Percentiles rank a stretch among this genome's conserved stretches.
These are phyloP conservation scores for Suhomyces vadensis DNA, from an alignment of 805 yeast genomes.

Conservation along the genomic window DNA sequence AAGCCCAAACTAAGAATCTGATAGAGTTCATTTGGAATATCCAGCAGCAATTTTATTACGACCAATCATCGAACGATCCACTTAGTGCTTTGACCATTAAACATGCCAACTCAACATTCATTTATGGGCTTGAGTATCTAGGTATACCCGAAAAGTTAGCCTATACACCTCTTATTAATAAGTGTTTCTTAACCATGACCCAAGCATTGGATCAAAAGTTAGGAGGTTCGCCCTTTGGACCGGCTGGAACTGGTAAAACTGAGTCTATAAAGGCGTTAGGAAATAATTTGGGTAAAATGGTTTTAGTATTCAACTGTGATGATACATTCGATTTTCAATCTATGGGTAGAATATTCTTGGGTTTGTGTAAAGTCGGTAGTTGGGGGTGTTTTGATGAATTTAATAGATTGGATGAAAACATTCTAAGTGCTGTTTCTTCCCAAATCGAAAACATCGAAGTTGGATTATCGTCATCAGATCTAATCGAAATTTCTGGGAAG, in stretches of 20 bases:
- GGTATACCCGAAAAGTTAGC: conserved; percentile 77
- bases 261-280: conserved; percentile 88
- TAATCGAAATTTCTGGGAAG: conserved; percentile 46
- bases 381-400: conserved; percentile 98
- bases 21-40: conserved; percentile 47
- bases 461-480: conserved; percentile 36
- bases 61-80: conserved; percentile 21
- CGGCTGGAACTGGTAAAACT: conserved; percentile 97
- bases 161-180: conserved; percentile 68
- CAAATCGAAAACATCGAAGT: conserved; percentile 71
- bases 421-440: conserved; percentile 82
- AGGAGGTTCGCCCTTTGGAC: conserved; percentile 94
- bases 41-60: conserved; percentile 52
- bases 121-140: conserved; percentile 79
- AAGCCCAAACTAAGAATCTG: conserved; percentile 10
- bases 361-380: conserved; percentile 79
- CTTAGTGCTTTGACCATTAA: conserved; percentile 42
- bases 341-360: conserved; percentile 73
- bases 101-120: conserved; percentile 53
- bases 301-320: conserved; percentile 87
- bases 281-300: conserved; percentile 74
- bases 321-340: conserved; percentile 81
- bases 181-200: conserved; percentile 66
- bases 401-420: conserved; percentile 69
- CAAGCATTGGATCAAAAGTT: conserved; percentile 69